Base-by-base conservation (phyloP, 768 basidiomycete genomes). In the Phylloporus scabripes region DNA sequence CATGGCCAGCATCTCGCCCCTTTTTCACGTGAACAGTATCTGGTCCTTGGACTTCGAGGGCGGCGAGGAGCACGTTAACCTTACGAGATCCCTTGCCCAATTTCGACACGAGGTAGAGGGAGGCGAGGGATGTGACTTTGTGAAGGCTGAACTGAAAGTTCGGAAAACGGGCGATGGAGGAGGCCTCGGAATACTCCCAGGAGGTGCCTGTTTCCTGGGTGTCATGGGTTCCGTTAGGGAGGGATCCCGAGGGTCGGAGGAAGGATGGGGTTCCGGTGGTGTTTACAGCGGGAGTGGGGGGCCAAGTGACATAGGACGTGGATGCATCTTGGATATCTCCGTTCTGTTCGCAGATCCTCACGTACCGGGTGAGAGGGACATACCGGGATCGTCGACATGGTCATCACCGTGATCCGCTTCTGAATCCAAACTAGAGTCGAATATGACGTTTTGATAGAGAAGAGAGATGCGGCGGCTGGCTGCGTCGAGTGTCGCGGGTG, bases 41-140 rank as follows among this genome's bases (percentile, higher is more conserved):
- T 0, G 87, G 89, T 0, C 87, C 87, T 44, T 90, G 87, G 12
- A 87, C 76, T 63, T 91, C 89, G 49, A 91, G 69, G 7, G 78
- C 76, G 5, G 83, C 87, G 5, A 85, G 72, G 6, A 92, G 73
- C 7, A 84, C 49, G 36, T 72, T 76, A 18, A 82, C 72, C 57
- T 82, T 83, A n/a, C 61, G 65, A 29, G 75, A 72, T 8, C 70
- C 70, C 52, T 62, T 71, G 15, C 64, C 57, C 28, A 66, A 64
- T 47, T 59, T 49, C 14, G 61, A 58, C 29, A 53, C 51, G 0
- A 53, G 15, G 72, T 59, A 23, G 60, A 76, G 60, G 12, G 64
- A 49, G 2, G 77, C 67, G 2, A 90, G 69, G 2, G 80, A 67
- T 0, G 78, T 75, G 17, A 90, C 63, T 0, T 70, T 58, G 60